Evolutionary conservation across 2,329 filamentous ascomycete genomes (phyloP).

Genomic region (Phialophora macrospora): DNA sequence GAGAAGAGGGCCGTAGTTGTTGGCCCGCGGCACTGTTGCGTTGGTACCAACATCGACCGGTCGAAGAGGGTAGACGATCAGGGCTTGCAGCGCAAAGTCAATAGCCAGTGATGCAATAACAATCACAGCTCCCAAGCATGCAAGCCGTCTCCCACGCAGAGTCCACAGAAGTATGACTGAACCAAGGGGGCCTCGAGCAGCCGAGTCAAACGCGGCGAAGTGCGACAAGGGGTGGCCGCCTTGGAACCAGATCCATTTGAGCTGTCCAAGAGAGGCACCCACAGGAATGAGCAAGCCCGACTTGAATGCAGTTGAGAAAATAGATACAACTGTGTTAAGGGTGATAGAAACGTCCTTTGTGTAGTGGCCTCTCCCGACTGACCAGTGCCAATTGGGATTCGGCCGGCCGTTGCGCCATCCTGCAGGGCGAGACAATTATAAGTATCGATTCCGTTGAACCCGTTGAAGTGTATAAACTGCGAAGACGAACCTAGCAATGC

Average conservation of each 20-base stretch:
- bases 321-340: neutral
- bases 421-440: neutral
- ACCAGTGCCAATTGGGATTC: neutral
- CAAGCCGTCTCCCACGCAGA: slow-evolving; percentile 27
- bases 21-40: neutral
- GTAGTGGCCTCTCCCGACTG: neutral
- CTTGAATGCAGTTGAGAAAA: slow-evolving; percentile 40
- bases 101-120: slow-evolving; percentile 27
- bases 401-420: neutral
- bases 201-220: slow-evolving; percentile 41
- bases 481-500: neutral
- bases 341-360: neutral
- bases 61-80: neutral
- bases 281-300: slow-evolving; percentile 38
- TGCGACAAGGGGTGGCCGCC: slow-evolving; percentile 1
- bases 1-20: neutral
- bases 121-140: slow-evolving; percentile 38
- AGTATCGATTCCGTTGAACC: neutral
- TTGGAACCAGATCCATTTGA: slow-evolving; percentile 8
- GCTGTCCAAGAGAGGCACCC: slow-evolving; percentile 41
- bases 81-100: neutral
- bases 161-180: slow-evolving; percentile 39
- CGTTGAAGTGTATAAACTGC: neutral
- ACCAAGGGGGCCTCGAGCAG: slow-evolving; percentile 42
- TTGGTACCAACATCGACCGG: neutral